Conservation (phyloP, 768 basidiomycete genomes). For the Tremella yokohamensis region DNA sequence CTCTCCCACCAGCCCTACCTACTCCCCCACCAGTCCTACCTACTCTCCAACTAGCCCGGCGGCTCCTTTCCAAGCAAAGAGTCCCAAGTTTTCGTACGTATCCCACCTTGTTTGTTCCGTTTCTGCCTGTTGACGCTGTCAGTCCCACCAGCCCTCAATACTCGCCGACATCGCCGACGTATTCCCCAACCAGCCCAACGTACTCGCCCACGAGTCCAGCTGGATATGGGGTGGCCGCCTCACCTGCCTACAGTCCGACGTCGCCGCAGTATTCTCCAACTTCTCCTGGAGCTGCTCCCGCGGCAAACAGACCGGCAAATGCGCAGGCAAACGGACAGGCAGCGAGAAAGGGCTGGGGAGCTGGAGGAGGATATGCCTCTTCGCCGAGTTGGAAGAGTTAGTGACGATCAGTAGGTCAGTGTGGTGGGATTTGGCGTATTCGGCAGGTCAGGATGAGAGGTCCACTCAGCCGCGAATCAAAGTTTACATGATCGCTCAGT, state of each 20-base stretch:
- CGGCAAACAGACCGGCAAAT: slow-evolving; percentile 11
- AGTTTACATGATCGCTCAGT: too few relatives aligned
- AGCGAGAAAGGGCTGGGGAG: slow-evolving; percentile 37
- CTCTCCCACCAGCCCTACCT: slow-evolving; percentile 62
- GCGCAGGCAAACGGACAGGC: slow-evolving; percentile 3
- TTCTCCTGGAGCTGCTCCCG: slow-evolving; percentile 27
- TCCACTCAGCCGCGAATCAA: too few relatives aligned
- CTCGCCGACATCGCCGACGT: slow-evolving; percentile 80
- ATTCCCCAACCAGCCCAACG: slow-evolving; percentile 83
- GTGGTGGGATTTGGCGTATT: too few relatives aligned
- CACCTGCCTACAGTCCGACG: slow-evolving; percentile 60
- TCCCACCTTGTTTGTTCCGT: neutral
- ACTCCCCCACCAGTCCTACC: slow-evolving; percentile 39
- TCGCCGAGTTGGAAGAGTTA: slow-evolving; percentile 39
- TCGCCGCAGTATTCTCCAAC: slow-evolving; percentile 35
- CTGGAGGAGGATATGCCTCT: slow-evolving; percentile 25
- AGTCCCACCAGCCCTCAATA: slow-evolving; percentile 84
- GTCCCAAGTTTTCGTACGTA: slow-evolving; percentile 51
- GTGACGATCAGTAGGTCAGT: neutral
- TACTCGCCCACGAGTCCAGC: slow-evolving; percentile 84
- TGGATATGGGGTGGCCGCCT: slow-evolving; percentile 86
- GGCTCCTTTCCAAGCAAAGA: slow-evolving; percentile 41
- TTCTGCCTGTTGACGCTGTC: slow-evolving; percentile 68
- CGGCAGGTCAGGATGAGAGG: too few relatives aligned
- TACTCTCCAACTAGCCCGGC: slow-evolving; percentile 41